Base-by-base conservation (phyloP, 768 basidiomycete species). In the Lactifluus echinatus region DNA sequence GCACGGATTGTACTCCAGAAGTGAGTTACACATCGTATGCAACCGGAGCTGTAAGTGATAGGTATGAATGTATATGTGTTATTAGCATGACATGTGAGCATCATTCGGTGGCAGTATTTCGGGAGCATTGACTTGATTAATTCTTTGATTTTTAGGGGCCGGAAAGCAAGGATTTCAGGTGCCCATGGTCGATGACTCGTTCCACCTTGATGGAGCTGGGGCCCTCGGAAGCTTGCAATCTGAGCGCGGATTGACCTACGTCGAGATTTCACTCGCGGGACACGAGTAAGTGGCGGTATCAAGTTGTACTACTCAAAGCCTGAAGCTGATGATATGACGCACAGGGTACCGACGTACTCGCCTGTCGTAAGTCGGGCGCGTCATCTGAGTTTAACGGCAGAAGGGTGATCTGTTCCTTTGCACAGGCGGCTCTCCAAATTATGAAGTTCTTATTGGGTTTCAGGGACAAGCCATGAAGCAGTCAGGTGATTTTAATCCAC, bases 161-260 rank as follows among this genome's bases (percentile, higher is more conserved):
- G 83, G 84, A 0, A 33, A 72, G 55, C 87, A 89, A 71, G 87
- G 87, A 0, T 89, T 89, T 79, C 85, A 83, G 60, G 81, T 76
- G 0, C 84, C 84, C 5, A 85, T 87, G 45, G 65, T 69, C 12
- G 71, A 78, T 29, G 85, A 88, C 61, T 83, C 79, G 58, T 84
- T 89, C 72, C 67, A 87, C 54, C 79, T 89, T 51, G 84, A 86
- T 54, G 84, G 81, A 17, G 74, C 87, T 43, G 87, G 87, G 26
- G 76, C 86, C 3, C 72, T 82, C 26, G 87, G 87, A 0, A 84
- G 71, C 2, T 71, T 78, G 56, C 86, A 88, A 57, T 71, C 74
- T 15, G 88, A 89, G 65, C 80, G 87, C 37, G 80, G 81, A 12
- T 67, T 89, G 62, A 82, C 85, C 0, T 88, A 82, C 60, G 72